A percentile compares a stretch with the other conserved stretches of the same genome.
Conservation (phyloP, 2,329 filamentous ascomycete species). For the Verticillium dahliae region DNA sequence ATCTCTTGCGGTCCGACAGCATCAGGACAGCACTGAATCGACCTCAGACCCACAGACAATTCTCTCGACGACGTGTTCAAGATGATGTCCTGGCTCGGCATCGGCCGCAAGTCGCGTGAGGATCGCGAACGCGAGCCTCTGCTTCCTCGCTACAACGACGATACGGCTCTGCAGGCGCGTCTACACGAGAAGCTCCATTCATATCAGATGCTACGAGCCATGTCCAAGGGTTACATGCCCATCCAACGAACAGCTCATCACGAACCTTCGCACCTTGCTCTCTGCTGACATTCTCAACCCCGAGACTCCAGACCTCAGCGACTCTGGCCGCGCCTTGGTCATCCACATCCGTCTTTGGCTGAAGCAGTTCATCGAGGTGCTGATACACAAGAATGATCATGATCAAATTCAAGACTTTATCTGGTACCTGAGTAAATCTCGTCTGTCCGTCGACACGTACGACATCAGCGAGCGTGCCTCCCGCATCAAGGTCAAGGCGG, state of each 20-base stretch:
- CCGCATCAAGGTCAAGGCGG: conserved; percentile 59
- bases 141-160: conserved; percentile 72
- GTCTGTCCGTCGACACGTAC: conserved; percentile 59
- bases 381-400: conserved; percentile 72
- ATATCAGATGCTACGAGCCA: conserved; percentile 83
- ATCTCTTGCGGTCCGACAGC: neutral
- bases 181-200: conserved; percentile 87
- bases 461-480: conserved; percentile 56
- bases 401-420: conserved; percentile 91
- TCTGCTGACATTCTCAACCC: conserved; percentile 74
- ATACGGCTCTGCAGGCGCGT: conserved; percentile 64
- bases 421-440: conserved; percentile 75
- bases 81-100: neutral
- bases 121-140: conserved; percentile 68
- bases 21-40: neutral
- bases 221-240: conserved; percentile 88
- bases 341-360: conserved; percentile 69
- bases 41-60: neutral
- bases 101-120: conserved; percentile 32
- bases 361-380: conserved; percentile 71
- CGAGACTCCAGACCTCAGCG: conserved; percentile 64
- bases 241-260: conserved; percentile 75
- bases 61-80: neutral
- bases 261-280: conserved; percentile 73
- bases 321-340: conserved; percentile 67